Conservation (phyloP, 352 stramenopile species). For the Phytophthora melonis region DNA sequence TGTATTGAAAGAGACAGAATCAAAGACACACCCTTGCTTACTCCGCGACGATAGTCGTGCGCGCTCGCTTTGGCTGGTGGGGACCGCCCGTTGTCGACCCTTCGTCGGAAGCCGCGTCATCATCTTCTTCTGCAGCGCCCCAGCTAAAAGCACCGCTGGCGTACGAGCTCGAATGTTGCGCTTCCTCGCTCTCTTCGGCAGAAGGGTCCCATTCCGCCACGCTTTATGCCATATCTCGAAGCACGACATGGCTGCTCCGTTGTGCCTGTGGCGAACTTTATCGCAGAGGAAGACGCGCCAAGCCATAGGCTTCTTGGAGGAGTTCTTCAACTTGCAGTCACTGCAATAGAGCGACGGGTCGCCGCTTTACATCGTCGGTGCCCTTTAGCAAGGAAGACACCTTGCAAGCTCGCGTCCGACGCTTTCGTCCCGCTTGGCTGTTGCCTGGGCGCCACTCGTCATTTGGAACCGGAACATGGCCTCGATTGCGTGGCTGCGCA, state of each 20-base stretch:
- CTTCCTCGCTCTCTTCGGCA: not conserved
- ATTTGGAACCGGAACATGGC: not conserved
- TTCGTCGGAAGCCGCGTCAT: not conserved
- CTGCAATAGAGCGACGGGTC: constrained; percentile 16
- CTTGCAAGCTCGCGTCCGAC: constrained; percentile 12
- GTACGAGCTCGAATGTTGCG: constrained; percentile 16
- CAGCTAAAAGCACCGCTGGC: not conserved
- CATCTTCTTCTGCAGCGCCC: not conserved
- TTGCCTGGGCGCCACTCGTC: constrained; percentile 12
- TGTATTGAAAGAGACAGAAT: constrained; percentile 5
- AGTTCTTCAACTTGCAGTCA: constrained; percentile 13
- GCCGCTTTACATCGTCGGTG: not conserved
- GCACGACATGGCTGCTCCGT: constrained; percentile 19
- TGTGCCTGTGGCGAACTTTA: constrained; percentile 12
- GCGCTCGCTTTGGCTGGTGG: not conserved
- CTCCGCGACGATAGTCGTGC: not conserved
- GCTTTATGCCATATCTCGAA: constrained; percentile 26
- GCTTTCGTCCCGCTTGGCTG: constrained; percentile 6
- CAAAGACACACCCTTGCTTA: constrained; percentile 8
- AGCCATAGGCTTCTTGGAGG: not conserved
- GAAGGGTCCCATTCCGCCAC: constrained; percentile 7
- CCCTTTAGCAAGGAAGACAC: constrained; percentile 23
- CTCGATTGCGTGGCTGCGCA: not conserved
- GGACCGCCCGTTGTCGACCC: not conserved
- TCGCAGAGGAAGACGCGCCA: constrained; percentile 19